phyloP scores from a whole-genome alignment of 805 yeast species.

The Torulaspora gathmanii region DNA sequence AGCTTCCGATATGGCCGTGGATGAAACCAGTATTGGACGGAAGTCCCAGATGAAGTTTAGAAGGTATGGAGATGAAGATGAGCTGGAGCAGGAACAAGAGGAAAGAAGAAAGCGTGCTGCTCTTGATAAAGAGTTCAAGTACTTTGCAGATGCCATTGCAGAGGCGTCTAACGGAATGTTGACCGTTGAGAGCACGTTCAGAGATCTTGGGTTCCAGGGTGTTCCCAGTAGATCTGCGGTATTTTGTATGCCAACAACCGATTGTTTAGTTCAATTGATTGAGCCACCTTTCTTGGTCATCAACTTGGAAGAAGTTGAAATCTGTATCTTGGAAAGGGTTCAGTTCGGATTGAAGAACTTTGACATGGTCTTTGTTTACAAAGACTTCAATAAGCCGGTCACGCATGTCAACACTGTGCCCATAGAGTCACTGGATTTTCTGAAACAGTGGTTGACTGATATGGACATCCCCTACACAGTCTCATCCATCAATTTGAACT shows the following conservation, averaged over 20 bases:
- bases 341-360: constrained; percentile 95
- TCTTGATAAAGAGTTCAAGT: constrained; percentile 85
- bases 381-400: constrained; percentile 82
- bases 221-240: constrained; percentile 95
- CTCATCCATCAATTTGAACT: constrained; percentile 92
- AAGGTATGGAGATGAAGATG: constrained; percentile 97
- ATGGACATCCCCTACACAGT: constrained; percentile 94
- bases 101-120: constrained; percentile 89
- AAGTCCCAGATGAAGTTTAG: constrained; percentile 64
- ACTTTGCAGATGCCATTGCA: constrained; percentile 84
- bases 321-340: constrained; percentile 94
- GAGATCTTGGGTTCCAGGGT: constrained; percentile 96
- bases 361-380: constrained; percentile 93
- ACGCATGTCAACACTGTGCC: constrained; percentile 94
- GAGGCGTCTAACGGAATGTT: constrained; percentile 79
- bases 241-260: constrained; percentile 93
- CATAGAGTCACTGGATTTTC: constrained; percentile 83
- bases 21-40: constrained; percentile 93
- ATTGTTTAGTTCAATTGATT: constrained; percentile 86
- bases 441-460: constrained; percentile 95
- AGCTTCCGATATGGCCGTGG: constrained; percentile 92
- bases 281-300: constrained; percentile 95
- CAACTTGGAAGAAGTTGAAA: constrained; percentile 84
- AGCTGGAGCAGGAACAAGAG: constrained; percentile 96
- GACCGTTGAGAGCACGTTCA: constrained; percentile 89